phyloP scores from a whole-genome alignment of 2,329 filamentous ascomycete species.

The Talaromyces sp. region DNA sequence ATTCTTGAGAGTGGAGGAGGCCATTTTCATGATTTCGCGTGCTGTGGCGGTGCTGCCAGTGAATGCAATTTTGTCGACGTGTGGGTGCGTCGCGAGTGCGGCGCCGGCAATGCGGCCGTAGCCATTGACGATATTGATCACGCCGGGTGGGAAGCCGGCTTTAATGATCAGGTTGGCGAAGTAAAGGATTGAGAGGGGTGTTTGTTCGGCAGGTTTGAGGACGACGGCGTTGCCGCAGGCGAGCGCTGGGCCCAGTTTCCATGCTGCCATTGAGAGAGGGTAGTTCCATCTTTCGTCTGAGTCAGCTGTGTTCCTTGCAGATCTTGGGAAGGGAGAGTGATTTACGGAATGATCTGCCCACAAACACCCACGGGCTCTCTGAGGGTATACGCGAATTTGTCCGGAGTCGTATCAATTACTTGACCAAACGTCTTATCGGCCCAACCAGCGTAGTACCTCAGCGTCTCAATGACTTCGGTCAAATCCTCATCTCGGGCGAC shows the following conservation, averaged over 20 bases:
- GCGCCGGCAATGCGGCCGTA: constrained; percentile 64
- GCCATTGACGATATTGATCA: constrained; percentile 72
- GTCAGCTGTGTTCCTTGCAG: background rate
- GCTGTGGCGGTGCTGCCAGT: constrained; percentile 72
- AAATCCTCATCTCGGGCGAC: constrained; percentile 63
- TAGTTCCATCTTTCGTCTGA: constrained; percentile 62
- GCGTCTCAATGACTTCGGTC: constrained; percentile 54
- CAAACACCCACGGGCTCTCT: constrained; percentile 75
- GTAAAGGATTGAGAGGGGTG: constrained; percentile 55
- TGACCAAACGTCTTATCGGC: constrained; percentile 76
- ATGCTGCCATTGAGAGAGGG: constrained; percentile 70
- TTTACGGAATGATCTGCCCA: constrained; percentile 65
- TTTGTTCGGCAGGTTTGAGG: constrained; percentile 57
- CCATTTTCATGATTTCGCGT: constrained; percentile 71
- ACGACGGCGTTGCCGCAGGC: constrained; percentile 57
- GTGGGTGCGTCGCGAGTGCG: constrained; percentile 63
- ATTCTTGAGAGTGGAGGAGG: constrained; percentile 61
- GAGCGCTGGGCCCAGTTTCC: constrained; percentile 58
- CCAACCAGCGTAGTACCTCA: constrained; percentile 75
- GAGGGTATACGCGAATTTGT: constrained; percentile 72
- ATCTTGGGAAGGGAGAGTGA: background rate
- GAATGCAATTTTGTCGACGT: constrained; percentile 73
- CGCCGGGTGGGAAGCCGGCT: constrained; percentile 73
- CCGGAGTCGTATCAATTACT: constrained; percentile 65
- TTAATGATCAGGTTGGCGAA: constrained; percentile 65